Conservation (phyloP, 208 protist genomes). For the Leishmania martiniquensis region DNA sequence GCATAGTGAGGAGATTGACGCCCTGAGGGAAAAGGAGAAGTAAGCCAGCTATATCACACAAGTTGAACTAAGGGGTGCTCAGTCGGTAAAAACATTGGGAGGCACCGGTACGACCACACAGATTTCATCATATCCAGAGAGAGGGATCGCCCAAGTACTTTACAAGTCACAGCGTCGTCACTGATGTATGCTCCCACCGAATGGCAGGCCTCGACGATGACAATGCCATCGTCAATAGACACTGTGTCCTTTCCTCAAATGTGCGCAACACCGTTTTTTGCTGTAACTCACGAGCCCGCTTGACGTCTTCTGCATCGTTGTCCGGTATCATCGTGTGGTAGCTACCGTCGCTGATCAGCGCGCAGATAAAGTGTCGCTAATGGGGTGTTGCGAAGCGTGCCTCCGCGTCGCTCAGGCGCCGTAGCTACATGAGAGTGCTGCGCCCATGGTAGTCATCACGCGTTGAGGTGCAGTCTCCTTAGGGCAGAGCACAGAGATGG, state of each 20-base stretch:
- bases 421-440: slow-evolving; percentile 64
- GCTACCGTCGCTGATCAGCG: slow-evolving; percentile 84
- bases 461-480: slow-evolving; percentile 22
- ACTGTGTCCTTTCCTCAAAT: slow-evolving; percentile 50
- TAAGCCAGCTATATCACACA: not conserved
- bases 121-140: slow-evolving; percentile 85
- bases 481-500: slow-evolving; percentile 19
- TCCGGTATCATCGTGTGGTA: slow-evolving; percentile 78
- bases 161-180: slow-evolving; percentile 60
- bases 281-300: slow-evolving; percentile 50
- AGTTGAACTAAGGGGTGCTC: slow-evolving; percentile 14
- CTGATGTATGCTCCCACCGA: slow-evolving; percentile 55
- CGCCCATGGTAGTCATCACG: slow-evolving; percentile 54
- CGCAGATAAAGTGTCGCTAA: slow-evolving; percentile 40
- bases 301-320: slow-evolving; percentile 40
- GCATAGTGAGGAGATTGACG: not conserved
- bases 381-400: slow-evolving; percentile 43
- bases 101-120: slow-evolving; percentile 55
- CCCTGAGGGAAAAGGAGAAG: not conserved
- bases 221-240: slow-evolving; percentile 68
- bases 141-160: slow-evolving; percentile 62
- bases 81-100: slow-evolving; percentile 30
- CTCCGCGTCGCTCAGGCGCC: slow-evolving; percentile 58
- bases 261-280: slow-evolving; percentile 59
- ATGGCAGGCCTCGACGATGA: slow-evolving; percentile 23